These are phyloP conservation scores for Fusarium sp. DNA, from an alignment of 2,329 filamentous ascomycete species.

Conservation along the genomic window DNA sequence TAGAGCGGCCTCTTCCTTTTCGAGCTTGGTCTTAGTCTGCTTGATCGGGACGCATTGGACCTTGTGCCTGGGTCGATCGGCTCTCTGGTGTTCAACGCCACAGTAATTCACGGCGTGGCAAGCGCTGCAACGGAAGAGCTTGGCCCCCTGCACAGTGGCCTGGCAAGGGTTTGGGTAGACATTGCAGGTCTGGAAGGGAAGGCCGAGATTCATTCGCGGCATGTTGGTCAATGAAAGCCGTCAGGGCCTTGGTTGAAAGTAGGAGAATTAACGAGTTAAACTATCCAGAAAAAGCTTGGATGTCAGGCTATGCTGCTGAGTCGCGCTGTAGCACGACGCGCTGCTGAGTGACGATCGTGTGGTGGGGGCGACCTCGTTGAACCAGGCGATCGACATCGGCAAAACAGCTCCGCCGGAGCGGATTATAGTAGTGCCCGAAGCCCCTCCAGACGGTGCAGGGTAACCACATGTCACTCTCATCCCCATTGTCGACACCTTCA, in stretches of 20 bases:
- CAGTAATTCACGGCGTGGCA: constrained; percentile 15
- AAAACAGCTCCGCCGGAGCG: neutral
- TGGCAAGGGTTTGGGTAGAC: neutral
- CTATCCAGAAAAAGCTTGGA: neutral
- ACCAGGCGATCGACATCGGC: neutral
- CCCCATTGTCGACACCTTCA: neutral
- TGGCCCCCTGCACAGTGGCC: neutral
- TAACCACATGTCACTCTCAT: neutral
- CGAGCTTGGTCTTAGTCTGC: neutral
- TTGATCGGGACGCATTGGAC: constrained; percentile 1
- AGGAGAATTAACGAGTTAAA: neutral
- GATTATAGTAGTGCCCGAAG: neutral
- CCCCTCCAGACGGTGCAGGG: neutral
- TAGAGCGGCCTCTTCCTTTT: neutral
- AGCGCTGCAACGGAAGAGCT: constrained; percentile 15
- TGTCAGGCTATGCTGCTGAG: neutral
- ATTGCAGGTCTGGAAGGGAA: constrained; percentile 12
- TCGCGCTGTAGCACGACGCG: neutral
- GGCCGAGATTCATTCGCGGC: constrained; percentile 17
- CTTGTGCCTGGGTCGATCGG: constrained; percentile 12
- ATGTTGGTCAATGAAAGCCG: neutral
- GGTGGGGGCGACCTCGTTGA: neutral
- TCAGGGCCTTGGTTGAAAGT: neutral
- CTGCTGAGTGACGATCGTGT: neutral
- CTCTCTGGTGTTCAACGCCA: constrained; percentile 8